Base-by-base conservation (phyloP, 805 yeast genomes). In the Metschnikowia baotianmanensis region DNA sequence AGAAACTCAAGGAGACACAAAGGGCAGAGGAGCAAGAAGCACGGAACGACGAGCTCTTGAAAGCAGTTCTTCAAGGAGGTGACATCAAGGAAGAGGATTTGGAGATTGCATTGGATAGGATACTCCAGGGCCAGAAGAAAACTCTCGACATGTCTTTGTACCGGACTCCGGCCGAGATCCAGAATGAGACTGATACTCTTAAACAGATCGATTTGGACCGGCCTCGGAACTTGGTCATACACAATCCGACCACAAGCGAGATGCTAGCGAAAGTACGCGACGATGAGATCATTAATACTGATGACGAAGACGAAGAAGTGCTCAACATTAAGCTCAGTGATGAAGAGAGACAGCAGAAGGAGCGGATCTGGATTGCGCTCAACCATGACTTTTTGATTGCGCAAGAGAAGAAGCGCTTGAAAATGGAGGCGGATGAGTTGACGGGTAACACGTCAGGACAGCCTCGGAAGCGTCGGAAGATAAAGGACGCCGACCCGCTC, bases 301-400 rank as follows among this genome's bases (percentile, higher is more conserved):
- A 58, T 34, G 96, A 88, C 53, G 95, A 86, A 50, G 97, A 89
- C 56, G 91, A 81, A 11, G 96, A 88, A 50, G 69, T 87, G 10
- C 79, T 78, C 4, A 64, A 67, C 0, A 71, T 81, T 24, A 56
- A 86, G 31, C 68, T 93, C 34, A 72, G 77, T 2, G 80, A 75
- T 39, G 88, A 82, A 36, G 96, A 90, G 47, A 73, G 82, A 9
- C 72, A 67, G 42, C 58, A 83, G 48, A 93, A 91, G 60, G 90
- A 88, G 51, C 73, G 84, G 45, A 78, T 90, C 3, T 93, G 99
- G 98, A 80, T 85, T 39, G 90, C 93, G 2, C 71, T 87, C 28
- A 90, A 95, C 61, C 86, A 85, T 45, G 98, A 90, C 21, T 93
- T 78, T 57, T 65, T 93, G 40, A 59, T 87, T 7, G 93, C 84